These are phyloP conservation scores for Fusarium transvaalense DNA, from an alignment of 2,329 filamentous ascomycete species.

Conservation along the genomic window DNA sequence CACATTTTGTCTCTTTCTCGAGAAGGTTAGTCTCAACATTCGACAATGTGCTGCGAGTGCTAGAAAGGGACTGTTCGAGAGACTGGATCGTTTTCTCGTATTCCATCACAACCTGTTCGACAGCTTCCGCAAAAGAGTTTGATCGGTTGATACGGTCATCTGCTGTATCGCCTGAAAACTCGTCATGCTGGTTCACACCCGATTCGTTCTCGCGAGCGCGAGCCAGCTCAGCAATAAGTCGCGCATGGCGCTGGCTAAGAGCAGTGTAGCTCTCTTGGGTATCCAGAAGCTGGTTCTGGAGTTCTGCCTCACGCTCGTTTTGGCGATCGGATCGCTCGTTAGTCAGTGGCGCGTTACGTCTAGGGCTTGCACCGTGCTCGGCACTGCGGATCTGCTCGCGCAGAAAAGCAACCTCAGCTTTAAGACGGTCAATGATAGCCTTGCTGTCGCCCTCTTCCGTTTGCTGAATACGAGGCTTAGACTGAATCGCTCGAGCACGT, in stretches of 20 bases:
- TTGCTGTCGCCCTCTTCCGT: conserved; percentile 94
- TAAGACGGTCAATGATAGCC: conserved; percentile 90
- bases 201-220: conserved; percentile 80
- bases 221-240: conserved; percentile 92
- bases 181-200: conserved; percentile 69
- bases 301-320: conserved; percentile 86
- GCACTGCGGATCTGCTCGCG: conserved; percentile 94
- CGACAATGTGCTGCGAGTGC: conserved; percentile 85
- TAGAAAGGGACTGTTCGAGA: conserved; percentile 90
- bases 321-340: conserved; percentile 81
- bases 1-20: conserved; percentile 93
- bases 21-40: conserved; percentile 87
- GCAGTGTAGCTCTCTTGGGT: conserved; percentile 94
- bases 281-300: conserved; percentile 94
- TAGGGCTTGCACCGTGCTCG: conserved; percentile 65
- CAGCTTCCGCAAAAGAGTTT: conserved; percentile 94
- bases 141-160: conserved; percentile 92
- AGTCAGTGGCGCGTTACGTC: conserved; percentile 65
- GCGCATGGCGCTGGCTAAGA: conserved; percentile 93
- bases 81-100: conserved; percentile 99
- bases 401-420: conserved; percentile 92
- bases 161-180: conserved; percentile 78
- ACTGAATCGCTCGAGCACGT: conserved; percentile 94
- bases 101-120: conserved; percentile 95
- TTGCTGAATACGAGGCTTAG: conserved; percentile 96